Conservation (phyloP, 805 yeast genomes). For the Wickerhamomyces bisporus region DNA sequence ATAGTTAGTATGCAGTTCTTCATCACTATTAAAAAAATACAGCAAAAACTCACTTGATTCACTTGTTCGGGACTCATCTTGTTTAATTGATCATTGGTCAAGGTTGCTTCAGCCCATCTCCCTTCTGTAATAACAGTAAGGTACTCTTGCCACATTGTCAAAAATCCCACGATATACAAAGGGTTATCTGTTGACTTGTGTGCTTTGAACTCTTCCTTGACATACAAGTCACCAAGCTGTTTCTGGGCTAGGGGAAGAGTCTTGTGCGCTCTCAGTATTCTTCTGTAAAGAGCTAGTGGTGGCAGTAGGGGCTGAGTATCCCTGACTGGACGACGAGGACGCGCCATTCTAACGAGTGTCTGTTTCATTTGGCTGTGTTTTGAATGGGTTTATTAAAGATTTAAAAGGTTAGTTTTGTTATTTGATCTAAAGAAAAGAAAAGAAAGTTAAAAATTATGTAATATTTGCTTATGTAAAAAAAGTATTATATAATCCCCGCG, state of each 20-base stretch:
- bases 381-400: not conserved
- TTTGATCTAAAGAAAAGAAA: no score
- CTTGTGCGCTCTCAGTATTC: constrained; percentile 78
- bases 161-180: constrained; percentile 86
- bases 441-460: no score
- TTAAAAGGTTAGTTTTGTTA: no score
- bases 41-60: constrained; percentile 50
- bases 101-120: constrained; percentile 56
- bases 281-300: constrained; percentile 72
- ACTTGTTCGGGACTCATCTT: constrained; percentile 86
- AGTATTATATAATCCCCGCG: not conserved
- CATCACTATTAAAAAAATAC: not conserved
- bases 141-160: constrained; percentile 92
- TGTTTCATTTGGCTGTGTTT: constrained; percentile 9
- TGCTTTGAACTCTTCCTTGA: constrained; percentile 81
- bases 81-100: constrained; percentile 62
- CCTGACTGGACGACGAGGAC: constrained; percentile 14
- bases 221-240: constrained; percentile 84
- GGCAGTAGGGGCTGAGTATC: constrained; percentile 58
- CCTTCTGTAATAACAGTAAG: constrained; percentile 53
- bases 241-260: constrained; percentile 63
- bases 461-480: not conserved
- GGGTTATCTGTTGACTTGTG: constrained; percentile 85
- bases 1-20: not conserved
- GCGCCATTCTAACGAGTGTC: constrained; percentile 9